Evolutionary conservation across 495 filamentous ascomycete genomes (phyloP), one percentile per base, ranked within the genome.

Genomic region (Lentithecium fluviatile): DNA sequence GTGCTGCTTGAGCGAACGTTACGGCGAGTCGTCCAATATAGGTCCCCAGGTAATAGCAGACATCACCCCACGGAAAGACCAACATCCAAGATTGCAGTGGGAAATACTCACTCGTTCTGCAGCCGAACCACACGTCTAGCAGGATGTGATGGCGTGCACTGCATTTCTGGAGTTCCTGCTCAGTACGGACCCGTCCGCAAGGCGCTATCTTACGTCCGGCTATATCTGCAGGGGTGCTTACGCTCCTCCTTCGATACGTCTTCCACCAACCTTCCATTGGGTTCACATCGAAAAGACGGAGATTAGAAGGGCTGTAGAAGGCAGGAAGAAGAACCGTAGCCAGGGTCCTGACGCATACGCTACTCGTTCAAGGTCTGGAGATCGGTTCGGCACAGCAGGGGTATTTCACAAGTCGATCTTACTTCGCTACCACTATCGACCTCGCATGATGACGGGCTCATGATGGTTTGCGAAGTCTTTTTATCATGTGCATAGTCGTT

Each of bases 161-260:
- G 29, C 29, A 32, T 10, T 10, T 4, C 10, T 10, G 10, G 29
- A 32, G 29, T 32, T n/a, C 29, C 10, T 10, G 29, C 29, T 32
- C 10, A 32, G 29, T 32, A 32, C 10, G 3, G 29, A 32, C 29
- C 10, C 29, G 29, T 32, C 29, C 19, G 23, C 34, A 36, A 15
- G 8, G 21, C 15, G 48, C 11, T 54, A 48, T 54, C 38, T 20
- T 25, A 54, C 38, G 36, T 54, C 61, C 54, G 61, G 54, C 40
- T 64, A 64, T 54, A 47, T 19, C 29, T 54, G 37, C 61, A 59
- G n/a, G 50, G 55, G 26, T 29, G 2, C 40, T 5, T 12, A 19
- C 29, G 29, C 38, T 25, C 61, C 26, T 48, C 55, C 50, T 54
- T 55, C 32, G 34, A 45, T 24, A 54, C 38, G 13, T 32, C 23